phyloP scores from a whole-genome alignment of 2,329 filamentous ascomycete species.

The Daldinia eschscholtzii region DNA sequence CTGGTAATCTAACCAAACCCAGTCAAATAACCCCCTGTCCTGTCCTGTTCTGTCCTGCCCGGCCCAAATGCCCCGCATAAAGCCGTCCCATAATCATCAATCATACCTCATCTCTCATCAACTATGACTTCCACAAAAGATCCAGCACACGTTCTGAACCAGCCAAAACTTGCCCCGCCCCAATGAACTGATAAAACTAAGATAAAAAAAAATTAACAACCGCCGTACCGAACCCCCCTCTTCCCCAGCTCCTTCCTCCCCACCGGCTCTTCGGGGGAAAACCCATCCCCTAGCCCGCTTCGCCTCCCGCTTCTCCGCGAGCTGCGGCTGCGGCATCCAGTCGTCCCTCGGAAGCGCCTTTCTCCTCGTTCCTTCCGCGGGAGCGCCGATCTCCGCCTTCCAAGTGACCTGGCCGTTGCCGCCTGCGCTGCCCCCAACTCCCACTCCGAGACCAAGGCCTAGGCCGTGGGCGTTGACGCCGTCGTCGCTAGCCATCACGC shows the following conservation, averaged over 20 bases:
- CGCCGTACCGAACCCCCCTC: slow-evolving; percentile 71
- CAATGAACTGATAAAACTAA: slow-evolving; percentile 5
- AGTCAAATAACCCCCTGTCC: not conserved
- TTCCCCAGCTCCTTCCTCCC: slow-evolving; percentile 78
- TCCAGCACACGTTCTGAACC: slow-evolving; percentile 18
- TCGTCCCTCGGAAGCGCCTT: slow-evolving; percentile 77
- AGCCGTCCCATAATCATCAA: slow-evolving; percentile 20
- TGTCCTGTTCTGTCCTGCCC: too few species aligned
- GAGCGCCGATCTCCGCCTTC: slow-evolving; percentile 79
- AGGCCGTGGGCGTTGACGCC: slow-evolving; percentile 46
- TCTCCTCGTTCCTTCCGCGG: slow-evolving; percentile 77
- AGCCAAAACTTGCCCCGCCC: slow-evolving; percentile 22
- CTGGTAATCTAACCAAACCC: slow-evolving; percentile 4
- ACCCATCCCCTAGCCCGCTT: slow-evolving; percentile 82
- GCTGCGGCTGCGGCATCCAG: slow-evolving; percentile 81
- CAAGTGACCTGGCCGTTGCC: slow-evolving; percentile 60
- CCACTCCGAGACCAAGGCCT: not conserved
- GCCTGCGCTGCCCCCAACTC: not conserved
- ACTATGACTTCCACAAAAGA: not conserved
- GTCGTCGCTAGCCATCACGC: slow-evolving; percentile 76
- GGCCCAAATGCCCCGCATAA: slow-evolving; percentile 5
- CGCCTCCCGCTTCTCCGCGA: slow-evolving; percentile 80
- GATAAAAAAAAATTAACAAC: slow-evolving; percentile 50
- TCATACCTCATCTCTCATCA: slow-evolving; percentile 41
- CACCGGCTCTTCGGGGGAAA: slow-evolving; percentile 79